Conservation (phyloP, 2,329 filamentous ascomycete species). For the Colletotrichum lindemuthianum region DNA sequence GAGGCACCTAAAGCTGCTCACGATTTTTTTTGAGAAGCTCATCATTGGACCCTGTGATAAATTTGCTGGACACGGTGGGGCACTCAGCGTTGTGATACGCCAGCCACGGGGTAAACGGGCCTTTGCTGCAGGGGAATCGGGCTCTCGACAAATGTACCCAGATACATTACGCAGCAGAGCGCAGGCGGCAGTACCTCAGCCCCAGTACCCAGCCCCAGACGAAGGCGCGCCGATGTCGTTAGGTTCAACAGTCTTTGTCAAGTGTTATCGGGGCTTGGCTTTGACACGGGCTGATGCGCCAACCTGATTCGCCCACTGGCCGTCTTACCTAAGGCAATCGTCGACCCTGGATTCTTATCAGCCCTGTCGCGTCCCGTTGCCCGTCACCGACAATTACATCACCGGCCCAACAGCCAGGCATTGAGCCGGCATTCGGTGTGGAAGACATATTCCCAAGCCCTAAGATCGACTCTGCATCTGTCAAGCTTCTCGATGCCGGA, state of each 20-base stretch:
- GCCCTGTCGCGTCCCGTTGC: conserved; percentile 12
- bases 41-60: conserved; percentile 35
- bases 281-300: conserved; percentile 15
- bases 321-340: neutral
- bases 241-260: too few relatives aligned
- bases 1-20: conserved; percentile 10
- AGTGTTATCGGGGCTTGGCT: conserved; percentile 27
- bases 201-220: neutral
- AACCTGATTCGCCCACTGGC: conserved; percentile 21
- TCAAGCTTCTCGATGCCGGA: neutral
- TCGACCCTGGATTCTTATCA: conserved; percentile 26
- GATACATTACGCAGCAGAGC: neutral
- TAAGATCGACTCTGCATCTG: conserved; percentile 6
- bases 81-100: conserved; percentile 19
- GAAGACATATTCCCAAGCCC: neutral
- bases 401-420: conserved; percentile 19
- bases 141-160: conserved; percentile 7
- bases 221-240: conserved; percentile 31
- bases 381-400: conserved; percentile 27
- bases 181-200: neutral
- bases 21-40: conserved; percentile 33
- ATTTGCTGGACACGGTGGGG: conserved; percentile 23
- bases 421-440: conserved; percentile 18
- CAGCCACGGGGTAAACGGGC: conserved; percentile 13
- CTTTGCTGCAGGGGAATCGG: conserved; percentile 24